phyloP scores from a whole-genome alignment of 2,329 filamentous ascomycete genomes.

The Beauveria sp. region DNA sequence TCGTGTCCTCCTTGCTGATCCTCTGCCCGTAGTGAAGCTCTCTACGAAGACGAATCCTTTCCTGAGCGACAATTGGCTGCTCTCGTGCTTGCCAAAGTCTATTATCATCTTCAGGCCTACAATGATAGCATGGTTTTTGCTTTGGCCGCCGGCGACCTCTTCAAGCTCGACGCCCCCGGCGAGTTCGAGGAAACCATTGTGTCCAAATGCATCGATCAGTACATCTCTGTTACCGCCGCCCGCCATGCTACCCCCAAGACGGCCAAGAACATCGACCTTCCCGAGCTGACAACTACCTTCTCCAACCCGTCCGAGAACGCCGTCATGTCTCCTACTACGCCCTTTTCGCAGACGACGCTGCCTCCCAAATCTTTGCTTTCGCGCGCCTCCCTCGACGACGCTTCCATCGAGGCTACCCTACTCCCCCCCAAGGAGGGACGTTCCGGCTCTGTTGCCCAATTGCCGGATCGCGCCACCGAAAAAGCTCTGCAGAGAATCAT shows the following conservation, averaged over 20 bases:
- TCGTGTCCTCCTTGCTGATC: conserved; percentile 11
- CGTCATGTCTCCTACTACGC: conserved; percentile 80
- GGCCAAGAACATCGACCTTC: conserved; percentile 41
- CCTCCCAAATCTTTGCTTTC: conserved; percentile 95
- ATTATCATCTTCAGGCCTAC: conserved; percentile 97
- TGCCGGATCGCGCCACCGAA: conserved; percentile 62
- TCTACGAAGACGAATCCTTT: conserved; percentile 95
- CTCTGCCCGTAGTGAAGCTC: conserved; percentile 62
- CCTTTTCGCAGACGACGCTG: conserved; percentile 87
- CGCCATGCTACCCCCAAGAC: conserved; percentile 39
- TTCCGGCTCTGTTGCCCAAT: conserved; percentile 56
- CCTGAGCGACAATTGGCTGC: conserved; percentile 90
- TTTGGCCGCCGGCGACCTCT: conserved; percentile 86
- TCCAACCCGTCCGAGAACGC: conserved; percentile 59
- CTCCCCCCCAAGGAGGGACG: conserved; percentile 47
- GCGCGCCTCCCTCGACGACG: conserved; percentile 61
- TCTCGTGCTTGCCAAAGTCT: conserved; percentile 92
- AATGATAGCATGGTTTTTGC: conserved; percentile 99
- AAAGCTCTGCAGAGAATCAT: conserved; percentile 76
- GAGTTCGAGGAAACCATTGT: conserved; percentile 99
- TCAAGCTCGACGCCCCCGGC: conserved; percentile 82
- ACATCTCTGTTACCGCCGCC: conserved; percentile 66
- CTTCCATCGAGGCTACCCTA: conserved; percentile 51
- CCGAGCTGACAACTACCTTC: conserved; percentile 76
- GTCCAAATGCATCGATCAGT: conserved; percentile 95